phyloP scores from a whole-genome alignment of 2,329 filamentous ascomycete genomes.

The Graphium sp. region DNA sequence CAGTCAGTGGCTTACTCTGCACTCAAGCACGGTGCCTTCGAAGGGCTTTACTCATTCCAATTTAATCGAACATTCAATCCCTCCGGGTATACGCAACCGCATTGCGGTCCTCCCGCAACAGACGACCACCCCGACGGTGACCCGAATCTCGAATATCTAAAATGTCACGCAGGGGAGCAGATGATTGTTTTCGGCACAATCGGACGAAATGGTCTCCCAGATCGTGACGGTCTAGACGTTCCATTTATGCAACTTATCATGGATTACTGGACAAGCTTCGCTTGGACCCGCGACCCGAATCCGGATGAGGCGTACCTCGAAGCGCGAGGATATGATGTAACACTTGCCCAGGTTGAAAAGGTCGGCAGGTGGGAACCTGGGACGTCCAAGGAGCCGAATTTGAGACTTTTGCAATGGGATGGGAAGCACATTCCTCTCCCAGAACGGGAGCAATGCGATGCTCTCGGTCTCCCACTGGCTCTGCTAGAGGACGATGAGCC shows the following conservation, averaged over 20 bases:
- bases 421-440: not conserved
- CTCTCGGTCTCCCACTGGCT: conserved; percentile 1
- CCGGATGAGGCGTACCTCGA: conserved; percentile 12
- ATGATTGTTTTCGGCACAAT: conserved; percentile 18
- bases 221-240: conserved; percentile 17
- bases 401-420: conserved; percentile 2
- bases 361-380: conserved; percentile 13
- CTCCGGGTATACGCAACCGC: conserved; percentile 11
- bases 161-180: conserved; percentile 22
- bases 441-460: conserved; percentile 3
- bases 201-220: conserved; percentile 12
- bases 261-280: conserved; percentile 18
- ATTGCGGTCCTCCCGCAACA: conserved; percentile 13
- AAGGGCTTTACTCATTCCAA: conserved; percentile 15
- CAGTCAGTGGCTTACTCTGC: conserved; percentile 16
- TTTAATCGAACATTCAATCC: conserved; percentile 22
- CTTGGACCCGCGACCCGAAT: conserved; percentile 14
- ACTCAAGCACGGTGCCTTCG: conserved; percentile 13
- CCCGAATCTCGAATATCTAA: conserved; percentile 19
- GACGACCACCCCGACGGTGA: conserved; percentile 14
- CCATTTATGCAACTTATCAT: conserved; percentile 15
- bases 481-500: not conserved
- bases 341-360: conserved; percentile 11
- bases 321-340: conserved; percentile 12
- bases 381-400: not conserved